Base-by-base conservation (phyloP, 169 alveolate genomes). In the Theileria equi region DNA sequence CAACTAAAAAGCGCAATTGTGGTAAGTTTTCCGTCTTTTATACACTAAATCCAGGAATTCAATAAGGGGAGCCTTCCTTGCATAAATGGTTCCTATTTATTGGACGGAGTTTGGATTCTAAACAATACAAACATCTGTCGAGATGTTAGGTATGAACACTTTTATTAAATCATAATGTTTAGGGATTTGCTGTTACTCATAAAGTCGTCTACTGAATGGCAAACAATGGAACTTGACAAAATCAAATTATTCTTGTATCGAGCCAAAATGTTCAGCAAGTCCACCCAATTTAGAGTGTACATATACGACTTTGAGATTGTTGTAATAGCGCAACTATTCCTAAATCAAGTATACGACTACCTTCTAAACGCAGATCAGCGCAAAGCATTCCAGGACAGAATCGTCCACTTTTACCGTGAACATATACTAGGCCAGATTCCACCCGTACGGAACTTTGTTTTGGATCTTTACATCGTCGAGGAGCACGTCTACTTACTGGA, bases 181-280 rank as follows among this genome's bases (percentile, higher is more conserved):
- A 74, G 84, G 84, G 84, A 74, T 23, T 71, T 64, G 1, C 4
- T 74, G 23, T 35, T 74, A 35, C 71, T 43, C 13, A 40, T 74
- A 13, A 74, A 74, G 79, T 40, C 77, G 4, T 74, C 84, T 25
- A 63, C 73, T 0, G 19, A 23, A 10, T 74, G 84, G 84, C 84
- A 64, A 1, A 29, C 28, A 21, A n/a, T n/a, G n/a, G 65, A 34
- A 13, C 53, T 50, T 0, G 21, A 31, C 13, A 36, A 36, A 36
- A 10, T 36, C 52, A 54, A 54, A 8, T 29, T 74, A 34, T 28
- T 40, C 25, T 21, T 71, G n/a, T 61, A 60, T 31, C 59, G 64
- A 21, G 74, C 64, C 6, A 25, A 35, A 28, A 34, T 61, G 50
- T 54, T 50, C 13, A 23, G 32, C 16, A 13, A 25, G 1, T 41